Percentiles rank a stretch among this genome's conserved stretches.
Conservation (phyloP, 805 yeast species). For the Huiozyma sinensis region DNA sequence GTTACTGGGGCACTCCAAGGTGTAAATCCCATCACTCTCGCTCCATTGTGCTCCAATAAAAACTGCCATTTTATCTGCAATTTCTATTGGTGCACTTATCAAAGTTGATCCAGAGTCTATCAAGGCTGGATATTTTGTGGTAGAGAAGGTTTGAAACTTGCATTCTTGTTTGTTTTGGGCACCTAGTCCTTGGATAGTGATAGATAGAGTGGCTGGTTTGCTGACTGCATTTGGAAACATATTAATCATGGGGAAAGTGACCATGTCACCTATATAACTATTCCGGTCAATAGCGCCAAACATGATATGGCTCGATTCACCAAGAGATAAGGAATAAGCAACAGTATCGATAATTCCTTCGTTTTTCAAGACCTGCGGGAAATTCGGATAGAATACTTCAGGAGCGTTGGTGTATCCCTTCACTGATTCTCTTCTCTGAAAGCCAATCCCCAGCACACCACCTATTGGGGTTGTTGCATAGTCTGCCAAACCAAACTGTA, state of each 20-base stretch:
- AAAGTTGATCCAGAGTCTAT: constrained; percentile 53
- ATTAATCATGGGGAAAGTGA: constrained; percentile 41
- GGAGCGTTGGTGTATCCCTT: constrained; percentile 18
- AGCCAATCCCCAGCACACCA: constrained; percentile 65
- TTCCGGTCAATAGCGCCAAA: constrained; percentile 57
- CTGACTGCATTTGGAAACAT: constrained; percentile 18
- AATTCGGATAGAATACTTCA: constrained; percentile 38
- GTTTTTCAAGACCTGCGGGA: constrained; percentile 46
- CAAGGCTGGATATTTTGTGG: constrained; percentile 29
- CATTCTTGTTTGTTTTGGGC: constrained; percentile 12
- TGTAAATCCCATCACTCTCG: constrained; percentile 29
- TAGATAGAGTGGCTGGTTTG: constrained; percentile 34
- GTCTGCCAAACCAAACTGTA: constrained; percentile 61
- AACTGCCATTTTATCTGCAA: constrained; percentile 25
- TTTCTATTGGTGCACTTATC: constrained; percentile 33
- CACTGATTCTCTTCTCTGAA: constrained; percentile 47
- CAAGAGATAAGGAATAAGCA: constrained; percentile 50
- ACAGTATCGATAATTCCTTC: constrained; percentile 41
- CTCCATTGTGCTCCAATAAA: constrained; percentile 30
- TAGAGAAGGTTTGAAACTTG: constrained; percentile 14
- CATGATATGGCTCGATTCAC: constrained; percentile 39
- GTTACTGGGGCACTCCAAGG: constrained; percentile 31
- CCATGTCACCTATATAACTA: constrained; percentile 40
- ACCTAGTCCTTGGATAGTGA: constrained; percentile 36
- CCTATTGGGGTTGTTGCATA: constrained; percentile 38